Evolutionary conservation across 345 rosid genomes (phyloP).

Genomic region (Ceriops zippeliana): DNA sequence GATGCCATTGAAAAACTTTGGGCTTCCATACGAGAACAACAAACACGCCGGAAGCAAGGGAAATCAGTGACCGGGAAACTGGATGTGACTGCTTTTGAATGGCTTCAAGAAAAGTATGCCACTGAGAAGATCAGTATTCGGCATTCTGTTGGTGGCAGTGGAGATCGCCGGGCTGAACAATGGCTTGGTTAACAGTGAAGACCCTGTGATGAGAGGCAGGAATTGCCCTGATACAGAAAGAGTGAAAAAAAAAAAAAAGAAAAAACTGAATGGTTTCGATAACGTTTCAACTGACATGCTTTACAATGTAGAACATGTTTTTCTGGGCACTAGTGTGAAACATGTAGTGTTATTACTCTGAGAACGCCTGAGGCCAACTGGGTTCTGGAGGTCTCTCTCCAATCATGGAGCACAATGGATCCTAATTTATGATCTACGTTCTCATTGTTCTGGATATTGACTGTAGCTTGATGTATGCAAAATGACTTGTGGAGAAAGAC

Average conservation of each 20-base stretch:
- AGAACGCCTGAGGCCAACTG: no score
- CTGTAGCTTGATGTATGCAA: no score
- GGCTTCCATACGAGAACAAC: conserved; percentile 84
- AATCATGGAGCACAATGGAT: no score
- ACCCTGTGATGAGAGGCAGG: not conserved
- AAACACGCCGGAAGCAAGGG: conserved; percentile 80
- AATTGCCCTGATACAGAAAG: not conserved
- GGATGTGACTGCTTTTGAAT: conserved; percentile 82
- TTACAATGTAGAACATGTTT: no score
- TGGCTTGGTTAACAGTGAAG: conserved; percentile 68
- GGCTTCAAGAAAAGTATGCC: conserved; percentile 82
- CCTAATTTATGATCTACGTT: no score
- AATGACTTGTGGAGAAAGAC: no score
- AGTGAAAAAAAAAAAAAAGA: not conserved
- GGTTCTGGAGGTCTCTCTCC: no score
- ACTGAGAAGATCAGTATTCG: conserved; percentile 87
- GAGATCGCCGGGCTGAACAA: conserved; percentile 83
- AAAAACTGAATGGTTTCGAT: no score
- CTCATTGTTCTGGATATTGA: no score
- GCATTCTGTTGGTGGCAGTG: conserved; percentile 74
- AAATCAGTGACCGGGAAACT: conserved; percentile 87
- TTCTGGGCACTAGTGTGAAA: no score
- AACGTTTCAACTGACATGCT: no score
- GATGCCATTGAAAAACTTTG: conserved; percentile 82
- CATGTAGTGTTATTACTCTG: no score